Evolutionary conservation across 23 red algal genomes (phyloP).

Genomic region (Chondrus crispus): DNA sequence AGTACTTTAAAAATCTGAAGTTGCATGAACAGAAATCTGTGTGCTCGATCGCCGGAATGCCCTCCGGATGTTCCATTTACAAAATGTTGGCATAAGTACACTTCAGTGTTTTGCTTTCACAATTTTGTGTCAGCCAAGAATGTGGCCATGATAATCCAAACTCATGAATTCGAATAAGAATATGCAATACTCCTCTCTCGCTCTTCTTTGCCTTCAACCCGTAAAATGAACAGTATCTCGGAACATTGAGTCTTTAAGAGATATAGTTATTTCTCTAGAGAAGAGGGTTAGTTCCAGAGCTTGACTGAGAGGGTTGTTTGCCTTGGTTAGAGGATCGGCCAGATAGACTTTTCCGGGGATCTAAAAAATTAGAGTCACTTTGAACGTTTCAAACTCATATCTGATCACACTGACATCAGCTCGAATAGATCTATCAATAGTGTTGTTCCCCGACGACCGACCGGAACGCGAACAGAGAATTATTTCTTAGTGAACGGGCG

Average conservation of each 20-base stretch:
- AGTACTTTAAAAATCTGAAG: too few species aligned
- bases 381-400: neutral
- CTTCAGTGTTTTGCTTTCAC: too few species aligned
- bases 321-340: neutral
- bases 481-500: too few species aligned
- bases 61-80: too few species aligned
- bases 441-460: too few species aligned
- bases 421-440: neutral
- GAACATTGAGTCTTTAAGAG: neutral
- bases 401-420: constrained; percentile 1
- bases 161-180: too few species aligned
- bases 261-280: neutral
- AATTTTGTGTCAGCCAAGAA: too few species aligned
- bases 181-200: neutral
- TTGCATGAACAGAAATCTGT: too few species aligned
- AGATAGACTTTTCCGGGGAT: neutral
- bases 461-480: too few species aligned
- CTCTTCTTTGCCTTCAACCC: neutral
- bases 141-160: too few species aligned
- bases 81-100: too few species aligned
- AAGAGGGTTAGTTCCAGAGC: neutral
- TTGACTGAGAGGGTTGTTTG: neutral
- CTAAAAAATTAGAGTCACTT: neutral
- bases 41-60: too few species aligned
- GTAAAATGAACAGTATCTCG: neutral